A percentile compares a stretch with the other conserved stretches of the same genome.
These are phyloP conservation scores for Caryopteris hybrid DNA, from an alignment of 305 asterid species.

Conservation along the genomic window DNA sequence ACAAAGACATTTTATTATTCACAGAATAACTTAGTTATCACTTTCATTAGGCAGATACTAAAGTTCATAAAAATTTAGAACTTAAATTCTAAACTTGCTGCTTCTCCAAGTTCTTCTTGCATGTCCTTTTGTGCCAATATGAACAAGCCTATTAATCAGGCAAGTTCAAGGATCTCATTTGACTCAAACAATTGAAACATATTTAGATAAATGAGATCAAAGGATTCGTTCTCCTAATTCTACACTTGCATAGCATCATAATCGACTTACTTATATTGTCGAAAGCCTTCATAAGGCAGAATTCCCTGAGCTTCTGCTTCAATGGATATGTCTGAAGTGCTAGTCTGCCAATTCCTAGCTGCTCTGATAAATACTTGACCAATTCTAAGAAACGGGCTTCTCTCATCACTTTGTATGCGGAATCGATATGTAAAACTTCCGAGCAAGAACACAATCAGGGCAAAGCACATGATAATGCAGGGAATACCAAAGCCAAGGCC, in stretches of 20 bases:
- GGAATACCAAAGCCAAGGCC: conserved; percentile 63
- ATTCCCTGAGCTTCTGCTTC: conserved; percentile 35
- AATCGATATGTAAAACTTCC: conserved; percentile 37
- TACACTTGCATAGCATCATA: neutral
- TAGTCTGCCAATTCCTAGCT: conserved; percentile 26
- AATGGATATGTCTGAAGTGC: conserved; percentile 6
- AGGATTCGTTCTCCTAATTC: neutral
- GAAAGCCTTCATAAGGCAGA: conserved; percentile 25
- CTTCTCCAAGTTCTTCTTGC: neutral
- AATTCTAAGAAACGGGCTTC: conserved; percentile 31
- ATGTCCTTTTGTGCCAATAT: neutral
- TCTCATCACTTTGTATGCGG: conserved; percentile 21
- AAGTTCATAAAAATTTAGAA: neutral
- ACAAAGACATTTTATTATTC: too few relatives aligned
- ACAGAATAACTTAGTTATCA: neutral
- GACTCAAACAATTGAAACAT: too few relatives aligned
- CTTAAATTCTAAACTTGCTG: neutral
- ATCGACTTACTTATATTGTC: conserved; percentile 28
- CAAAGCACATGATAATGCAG: conserved; percentile 35
- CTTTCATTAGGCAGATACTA: neutral
- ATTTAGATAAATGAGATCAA: neutral
- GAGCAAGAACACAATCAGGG: conserved; percentile 28
- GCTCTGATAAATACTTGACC: conserved; percentile 33
- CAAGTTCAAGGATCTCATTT: too few relatives aligned
- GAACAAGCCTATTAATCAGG: neutral